Evolutionary conservation across 768 basidiomycete genomes (phyloP), one percentile per base, ranked within the genome.

Genomic region (Strobilomyces echinocephalus): DNA sequence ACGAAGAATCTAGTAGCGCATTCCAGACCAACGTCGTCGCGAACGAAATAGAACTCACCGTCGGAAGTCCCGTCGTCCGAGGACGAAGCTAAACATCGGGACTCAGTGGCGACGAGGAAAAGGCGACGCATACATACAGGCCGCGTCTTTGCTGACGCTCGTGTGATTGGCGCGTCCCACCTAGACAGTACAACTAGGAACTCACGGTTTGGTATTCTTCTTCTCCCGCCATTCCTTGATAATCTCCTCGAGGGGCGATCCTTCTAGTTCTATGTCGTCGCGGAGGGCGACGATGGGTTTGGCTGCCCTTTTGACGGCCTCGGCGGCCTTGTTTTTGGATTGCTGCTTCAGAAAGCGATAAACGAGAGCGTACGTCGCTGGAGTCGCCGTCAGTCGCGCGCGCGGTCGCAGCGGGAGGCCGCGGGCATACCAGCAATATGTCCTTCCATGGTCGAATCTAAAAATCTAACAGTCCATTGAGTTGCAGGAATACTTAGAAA

Each of bases 351-450:
- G 75, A 71, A 93, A 94, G 9, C 81, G 73, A 63, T 91, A 79
- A 53, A 94, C 83, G 46, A 91, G 71, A 60, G 81, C 78, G 74
- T 91, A 94, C 5, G 87, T 85, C 21, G 76, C 91, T 91, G 35
- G 16, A 43, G 21, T 4, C 14, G 24, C 9, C 34, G 50, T 65
- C 47, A 58, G 60, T 38, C 11, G 16, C 10, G 36, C 47, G 36
- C 47, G 49, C 60, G 40, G 51, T 36, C 50, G 49, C 18, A 18
- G 9, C 50, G 42, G 33, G 10, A 6, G 10, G 11, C 33, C 12
- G 10, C 39, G 31, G 35, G 61, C 78, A 55, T 71, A 85, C 84
- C 73, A 34, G 79, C 82, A 33, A 82, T 69, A 65, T 74, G 74
- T 38, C 69, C 72, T 63, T 83, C 81, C 80, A 81, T 69, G 46